Conservation (phyloP, 768 basidiomycete genomes). For the Hygrophoropsis aurantiaca region DNA sequence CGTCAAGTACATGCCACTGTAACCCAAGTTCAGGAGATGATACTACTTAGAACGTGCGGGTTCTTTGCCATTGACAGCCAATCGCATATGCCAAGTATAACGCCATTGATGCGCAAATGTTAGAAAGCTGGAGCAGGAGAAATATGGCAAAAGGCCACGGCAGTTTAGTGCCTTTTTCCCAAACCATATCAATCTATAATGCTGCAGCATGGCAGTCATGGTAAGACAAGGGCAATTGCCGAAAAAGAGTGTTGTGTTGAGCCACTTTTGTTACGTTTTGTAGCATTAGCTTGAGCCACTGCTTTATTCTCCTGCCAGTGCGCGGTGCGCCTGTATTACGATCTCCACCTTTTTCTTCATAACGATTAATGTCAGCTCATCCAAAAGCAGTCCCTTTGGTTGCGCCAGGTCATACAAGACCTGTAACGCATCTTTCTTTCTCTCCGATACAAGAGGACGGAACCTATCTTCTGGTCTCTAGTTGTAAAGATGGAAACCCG, state of each 20-base stretch:
- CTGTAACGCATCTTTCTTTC: slow-evolving; percentile 93
- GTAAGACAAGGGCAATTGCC: not conserved
- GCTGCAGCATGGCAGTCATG: not conserved
- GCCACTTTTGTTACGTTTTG: no score
- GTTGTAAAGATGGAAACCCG: slow-evolving; percentile 98
- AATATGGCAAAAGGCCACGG: no score
- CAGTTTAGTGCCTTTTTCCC: no score
- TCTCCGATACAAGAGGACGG: slow-evolving; percentile 83
- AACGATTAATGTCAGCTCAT: slow-evolving; percentile 60
- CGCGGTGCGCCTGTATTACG: slow-evolving; percentile 47
- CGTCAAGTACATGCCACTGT: no score
- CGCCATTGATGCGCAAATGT: no score
- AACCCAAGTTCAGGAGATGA: no score
- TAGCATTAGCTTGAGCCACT: not conserved
- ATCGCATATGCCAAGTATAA: no score
- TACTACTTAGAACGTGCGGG: no score
- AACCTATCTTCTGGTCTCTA: slow-evolving; percentile 88
- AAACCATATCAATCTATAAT: no score
- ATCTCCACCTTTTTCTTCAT: slow-evolving; percentile 6
- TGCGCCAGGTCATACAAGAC: slow-evolving; percentile 82
- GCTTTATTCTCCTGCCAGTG: slow-evolving; percentile 31
- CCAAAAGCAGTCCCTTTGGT: slow-evolving; percentile 76
- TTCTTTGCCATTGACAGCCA: no score
- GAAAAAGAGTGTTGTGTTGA: not conserved
- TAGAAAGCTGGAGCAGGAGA: no score